phyloP scores from a whole-genome alignment of 139 green algal species.

The Monoraphidium neglectum region DNA sequence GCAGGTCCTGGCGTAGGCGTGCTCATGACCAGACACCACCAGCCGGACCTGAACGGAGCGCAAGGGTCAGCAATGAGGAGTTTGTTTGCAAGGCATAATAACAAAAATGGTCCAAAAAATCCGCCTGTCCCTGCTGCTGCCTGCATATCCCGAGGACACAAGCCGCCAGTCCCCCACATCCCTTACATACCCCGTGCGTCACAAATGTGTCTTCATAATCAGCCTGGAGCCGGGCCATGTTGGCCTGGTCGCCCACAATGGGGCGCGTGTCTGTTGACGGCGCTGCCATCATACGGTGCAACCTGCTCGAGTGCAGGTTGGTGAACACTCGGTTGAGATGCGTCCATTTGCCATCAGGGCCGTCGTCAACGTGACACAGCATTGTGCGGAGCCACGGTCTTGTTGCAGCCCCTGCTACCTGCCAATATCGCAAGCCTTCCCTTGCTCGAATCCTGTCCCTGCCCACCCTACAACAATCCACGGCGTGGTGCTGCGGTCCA shows the following conservation, averaged over 20 bases:
- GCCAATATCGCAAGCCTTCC: too few species aligned
- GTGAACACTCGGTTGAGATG: too few species aligned
- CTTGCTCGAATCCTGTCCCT: too few species aligned
- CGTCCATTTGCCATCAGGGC: too few species aligned
- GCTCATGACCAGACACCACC: conserved; percentile 36
- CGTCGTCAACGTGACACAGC: too few species aligned
- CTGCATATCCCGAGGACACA: neutral
- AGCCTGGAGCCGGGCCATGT: conserved; percentile 25
- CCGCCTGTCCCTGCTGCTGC: too few species aligned
- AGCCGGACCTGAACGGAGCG: conserved; percentile 24
- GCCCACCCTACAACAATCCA: conserved; percentile 66
- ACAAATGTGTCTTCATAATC: conserved; percentile 41
- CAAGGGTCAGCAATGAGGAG: neutral
- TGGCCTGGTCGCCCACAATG: conserved; percentile 33
- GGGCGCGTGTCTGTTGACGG: neutral
- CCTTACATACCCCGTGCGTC: conserved; percentile 6
- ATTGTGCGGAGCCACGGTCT: too few species aligned
- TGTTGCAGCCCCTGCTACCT: too few species aligned
- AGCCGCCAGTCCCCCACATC: neutral
- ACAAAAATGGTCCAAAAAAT: too few species aligned
- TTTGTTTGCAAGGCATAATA: neutral
- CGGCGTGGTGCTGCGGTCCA: conserved; percentile 52
- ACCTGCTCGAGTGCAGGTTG: too few species aligned
- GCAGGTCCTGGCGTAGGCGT: conserved; percentile 38
- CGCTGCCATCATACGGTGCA: conserved; percentile 45